A percentile compares a stretch with the other conserved stretches of the same genome.
These are phyloP conservation scores for Mortierella sp. DNA, from an alignment of 371 early-diverging fungal species.

Conservation along the genomic window DNA sequence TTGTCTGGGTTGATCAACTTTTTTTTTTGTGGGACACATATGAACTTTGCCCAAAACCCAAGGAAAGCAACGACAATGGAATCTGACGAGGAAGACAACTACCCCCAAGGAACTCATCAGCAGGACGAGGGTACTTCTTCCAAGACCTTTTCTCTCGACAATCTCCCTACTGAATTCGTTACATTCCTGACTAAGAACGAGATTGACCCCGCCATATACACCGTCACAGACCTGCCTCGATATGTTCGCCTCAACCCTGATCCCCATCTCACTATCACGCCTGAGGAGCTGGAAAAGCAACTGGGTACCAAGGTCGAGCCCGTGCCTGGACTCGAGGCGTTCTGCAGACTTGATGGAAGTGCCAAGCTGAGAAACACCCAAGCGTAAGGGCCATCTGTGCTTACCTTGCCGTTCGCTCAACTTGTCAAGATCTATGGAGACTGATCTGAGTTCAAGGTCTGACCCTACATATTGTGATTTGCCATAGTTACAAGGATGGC, in stretches of 20 bases:
- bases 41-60: constrained; percentile 7
- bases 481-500: constrained; percentile 43
- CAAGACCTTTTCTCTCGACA: constrained; percentile 59
- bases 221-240: constrained; percentile 73
- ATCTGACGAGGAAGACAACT: constrained; percentile 30
- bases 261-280: constrained; percentile 55
- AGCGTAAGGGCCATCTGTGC: constrained; percentile 28
- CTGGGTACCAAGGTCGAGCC: constrained; percentile 58
- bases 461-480: no score
- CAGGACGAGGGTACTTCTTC: background rate
- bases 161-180: constrained; percentile 70
- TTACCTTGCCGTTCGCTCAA: background rate
- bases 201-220: constrained; percentile 77
- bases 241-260: constrained; percentile 78
- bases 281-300: constrained; percentile 62
- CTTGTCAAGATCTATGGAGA: background rate
- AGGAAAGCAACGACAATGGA: constrained; percentile 15
- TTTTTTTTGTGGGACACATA: background rate
- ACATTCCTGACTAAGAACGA: constrained; percentile 74
- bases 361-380: constrained; percentile 43
- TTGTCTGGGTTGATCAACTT: background rate
- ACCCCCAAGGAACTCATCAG: background rate
- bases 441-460: no score
- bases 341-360: constrained; percentile 37
- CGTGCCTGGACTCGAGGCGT: constrained; percentile 49